Evolutionary conservation across 2,329 filamentous ascomycete genomes (phyloP).

Genomic region (Magnaporthales sp.): DNA sequence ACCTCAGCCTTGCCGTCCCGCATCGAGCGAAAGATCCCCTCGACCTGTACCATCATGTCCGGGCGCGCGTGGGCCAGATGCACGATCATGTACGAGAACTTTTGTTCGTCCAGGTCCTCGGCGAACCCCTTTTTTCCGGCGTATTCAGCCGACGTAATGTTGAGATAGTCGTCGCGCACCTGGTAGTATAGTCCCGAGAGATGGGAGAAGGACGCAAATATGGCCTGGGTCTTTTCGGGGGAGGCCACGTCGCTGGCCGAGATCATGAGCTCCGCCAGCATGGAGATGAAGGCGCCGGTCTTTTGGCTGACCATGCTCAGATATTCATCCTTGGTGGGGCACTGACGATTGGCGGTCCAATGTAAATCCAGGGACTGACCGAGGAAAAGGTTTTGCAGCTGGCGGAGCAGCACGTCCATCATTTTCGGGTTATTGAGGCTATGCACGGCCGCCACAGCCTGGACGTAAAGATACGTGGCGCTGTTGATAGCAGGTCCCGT

Average conservation of each 20-base stretch:
- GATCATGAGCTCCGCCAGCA: not conserved
- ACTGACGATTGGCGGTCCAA: conserved; percentile 14
- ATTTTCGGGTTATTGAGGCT: not conserved
- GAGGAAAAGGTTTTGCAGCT: conserved; percentile 10
- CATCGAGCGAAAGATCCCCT: not conserved
- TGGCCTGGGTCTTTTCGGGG: not conserved
- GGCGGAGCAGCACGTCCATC: not conserved
- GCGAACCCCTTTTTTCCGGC: conserved; percentile 27
- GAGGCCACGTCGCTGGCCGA: not conserved
- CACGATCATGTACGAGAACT: conserved; percentile 12
- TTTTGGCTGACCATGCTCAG: conserved; percentile 18
- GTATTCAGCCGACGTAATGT: conserved; percentile 20
- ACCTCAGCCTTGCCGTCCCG: not conserved
- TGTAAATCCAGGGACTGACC: conserved; percentile 20
- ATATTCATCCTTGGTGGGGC: conserved; percentile 18
- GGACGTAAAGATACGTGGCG: conserved; percentile 20
- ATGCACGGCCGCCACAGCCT: conserved; percentile 11
- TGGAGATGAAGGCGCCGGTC: conserved; percentile 7
- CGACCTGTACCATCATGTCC: not conserved
- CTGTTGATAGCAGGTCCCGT: conserved; percentile 26
- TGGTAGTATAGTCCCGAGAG: conserved; percentile 21
- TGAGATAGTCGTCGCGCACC: conserved; percentile 24
- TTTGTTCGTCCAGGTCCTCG: conserved; percentile 32
- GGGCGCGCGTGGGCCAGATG: not conserved
- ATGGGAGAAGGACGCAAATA: not conserved